Evolutionary conservation across 495 filamentous ascomycete genomes (phyloP).

Genomic region (Thermothielavioides terrestris): DNA sequence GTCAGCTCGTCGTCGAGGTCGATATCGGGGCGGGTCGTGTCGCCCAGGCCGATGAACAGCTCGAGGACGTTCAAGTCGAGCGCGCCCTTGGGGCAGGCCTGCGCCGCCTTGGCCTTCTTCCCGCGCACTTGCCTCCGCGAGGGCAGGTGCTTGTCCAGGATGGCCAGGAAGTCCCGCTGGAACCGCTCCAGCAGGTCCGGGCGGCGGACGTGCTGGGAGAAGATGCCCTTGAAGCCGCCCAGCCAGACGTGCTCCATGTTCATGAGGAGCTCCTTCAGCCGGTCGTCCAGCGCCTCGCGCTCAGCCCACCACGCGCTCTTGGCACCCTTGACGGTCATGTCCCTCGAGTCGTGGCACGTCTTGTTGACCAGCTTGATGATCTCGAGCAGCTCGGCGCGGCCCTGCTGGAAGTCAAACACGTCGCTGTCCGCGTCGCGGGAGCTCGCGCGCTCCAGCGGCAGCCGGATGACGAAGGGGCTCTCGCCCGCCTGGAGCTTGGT

Average conservation of each 20-base stretch:
- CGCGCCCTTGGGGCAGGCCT: constrained; percentile 39
- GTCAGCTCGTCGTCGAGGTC: constrained; percentile 79
- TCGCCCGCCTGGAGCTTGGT: constrained; percentile 65
- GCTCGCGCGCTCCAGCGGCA: constrained; percentile 74
- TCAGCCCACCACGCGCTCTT: constrained; percentile 85
- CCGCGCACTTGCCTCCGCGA: constrained; percentile 58
- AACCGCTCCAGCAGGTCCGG: constrained; percentile 61
- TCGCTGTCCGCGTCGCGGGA: constrained; percentile 74
- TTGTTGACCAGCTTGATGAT: constrained; percentile 72
- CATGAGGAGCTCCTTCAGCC: constrained; percentile 65
- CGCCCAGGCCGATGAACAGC: constrained; percentile 77
- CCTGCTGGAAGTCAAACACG: constrained; percentile 72
- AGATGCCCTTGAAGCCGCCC: constrained; percentile 85
- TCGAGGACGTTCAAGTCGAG: constrained; percentile 75
- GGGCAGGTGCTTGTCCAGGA: constrained; percentile 80
- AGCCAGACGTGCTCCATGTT: constrained; percentile 92
- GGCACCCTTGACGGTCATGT: constrained; percentile 45
- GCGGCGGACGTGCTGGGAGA: constrained; percentile 59
- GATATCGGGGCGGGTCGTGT: constrained; percentile 51
- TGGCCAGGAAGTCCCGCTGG: constrained; percentile 63
- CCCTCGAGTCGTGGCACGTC: constrained; percentile 55
- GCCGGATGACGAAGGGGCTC: constrained; percentile 71
- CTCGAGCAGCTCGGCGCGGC: constrained; percentile 66
- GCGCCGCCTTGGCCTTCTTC: constrained; percentile 33
- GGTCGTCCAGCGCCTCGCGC: constrained; percentile 67